These are phyloP conservation scores for Escovopsis sp. DNA, from an alignment of 2,329 filamentous ascomycete genomes.

Conservation along the genomic window DNA sequence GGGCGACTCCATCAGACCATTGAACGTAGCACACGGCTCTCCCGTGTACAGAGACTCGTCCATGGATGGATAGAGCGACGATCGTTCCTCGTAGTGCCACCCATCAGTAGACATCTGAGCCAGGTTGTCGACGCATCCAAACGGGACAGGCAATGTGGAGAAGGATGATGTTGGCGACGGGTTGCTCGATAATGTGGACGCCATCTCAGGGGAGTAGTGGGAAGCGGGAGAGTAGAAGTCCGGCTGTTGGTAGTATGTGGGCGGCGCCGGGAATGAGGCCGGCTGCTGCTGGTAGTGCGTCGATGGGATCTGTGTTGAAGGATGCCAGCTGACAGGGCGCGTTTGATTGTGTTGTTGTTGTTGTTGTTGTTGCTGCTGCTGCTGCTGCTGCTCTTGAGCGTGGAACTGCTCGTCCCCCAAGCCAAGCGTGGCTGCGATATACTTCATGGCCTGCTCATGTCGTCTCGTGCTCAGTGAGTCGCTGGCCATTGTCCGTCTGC, in stretches of 20 bases:
- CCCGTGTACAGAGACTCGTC: slow-evolving; percentile 8
- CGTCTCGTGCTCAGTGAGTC: slow-evolving; percentile 30
- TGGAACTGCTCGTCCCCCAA: slow-evolving; percentile 7
- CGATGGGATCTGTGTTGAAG: slow-evolving; percentile 37
- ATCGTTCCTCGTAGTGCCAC: slow-evolving; percentile 21
- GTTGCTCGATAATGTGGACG: slow-evolving; percentile 38
- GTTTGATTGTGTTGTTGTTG: slow-evolving; percentile 17
- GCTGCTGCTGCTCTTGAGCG: background rate
- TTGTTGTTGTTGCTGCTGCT: no score
- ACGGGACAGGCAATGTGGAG: slow-evolving; percentile 38
- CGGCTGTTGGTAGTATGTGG: slow-evolving; percentile 23
- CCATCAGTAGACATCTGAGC: slow-evolving; percentile 26
- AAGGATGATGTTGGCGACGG: slow-evolving; percentile 40
- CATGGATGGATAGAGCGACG: slow-evolving; percentile 14
- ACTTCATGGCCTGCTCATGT: slow-evolving; percentile 32
- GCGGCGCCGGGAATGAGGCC: slow-evolving; percentile 22
- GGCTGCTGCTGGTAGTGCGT: slow-evolving; percentile 24
- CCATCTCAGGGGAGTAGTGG: slow-evolving; percentile 36
- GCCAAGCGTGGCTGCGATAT: slow-evolving; percentile 7
- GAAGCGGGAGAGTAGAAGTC: slow-evolving; percentile 27
- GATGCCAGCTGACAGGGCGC: slow-evolving; percentile 65
- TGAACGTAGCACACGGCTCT: slow-evolving; percentile 19
- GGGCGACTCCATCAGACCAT: slow-evolving; percentile 6
- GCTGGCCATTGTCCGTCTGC: slow-evolving; percentile 43
- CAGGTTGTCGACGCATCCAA: slow-evolving; percentile 22